A percentile compares a stretch with the other conserved stretches of the same genome.
phyloP scores from a whole-genome alignment of 768 basidiomycete species.

The Tricholoma matsutake region DNA sequence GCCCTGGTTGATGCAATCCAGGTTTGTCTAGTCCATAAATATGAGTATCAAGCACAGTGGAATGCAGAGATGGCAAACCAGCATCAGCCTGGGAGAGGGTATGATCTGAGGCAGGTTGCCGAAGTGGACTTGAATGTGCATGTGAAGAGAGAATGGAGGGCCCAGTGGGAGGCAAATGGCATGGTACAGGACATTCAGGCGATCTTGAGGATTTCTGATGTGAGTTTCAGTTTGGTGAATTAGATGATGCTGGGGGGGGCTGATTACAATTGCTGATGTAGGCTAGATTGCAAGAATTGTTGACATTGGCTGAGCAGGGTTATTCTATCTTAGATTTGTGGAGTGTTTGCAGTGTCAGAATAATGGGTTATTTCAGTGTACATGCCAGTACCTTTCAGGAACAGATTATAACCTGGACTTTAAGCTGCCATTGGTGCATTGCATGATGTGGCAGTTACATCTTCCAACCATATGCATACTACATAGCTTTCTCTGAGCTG shows the following conservation, averaged over 20 bases:
- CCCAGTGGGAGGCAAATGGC: slow-evolving; percentile 30
- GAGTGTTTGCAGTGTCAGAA: too few relatives aligned
- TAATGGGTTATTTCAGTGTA: too few relatives aligned
- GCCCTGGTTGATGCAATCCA: slow-evolving; percentile 47
- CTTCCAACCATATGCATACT: too few relatives aligned
- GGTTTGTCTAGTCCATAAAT: slow-evolving; percentile 33
- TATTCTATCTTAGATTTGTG: not conserved
- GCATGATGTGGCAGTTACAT: too few relatives aligned
- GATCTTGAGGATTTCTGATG: slow-evolving; percentile 33
- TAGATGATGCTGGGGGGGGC: not conserved
- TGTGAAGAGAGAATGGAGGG: slow-evolving; percentile 15
- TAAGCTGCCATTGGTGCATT: too few relatives aligned
- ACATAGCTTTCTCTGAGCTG: too few relatives aligned
- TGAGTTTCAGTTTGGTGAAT: slow-evolving; percentile 18
- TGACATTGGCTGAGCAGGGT: not conserved
- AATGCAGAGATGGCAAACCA: slow-evolving; percentile 13
- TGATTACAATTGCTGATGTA: not conserved
- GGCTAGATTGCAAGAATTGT: not conserved
- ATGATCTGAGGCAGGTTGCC: not conserved
- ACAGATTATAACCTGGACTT: too few relatives aligned
- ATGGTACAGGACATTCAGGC: slow-evolving; percentile 38
- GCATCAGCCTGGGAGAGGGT: not conserved
- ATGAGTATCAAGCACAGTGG: slow-evolving; percentile 32
- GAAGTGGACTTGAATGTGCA: slow-evolving; percentile 4
- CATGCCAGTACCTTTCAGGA: too few relatives aligned